Evolutionary conservation across 306 rosid genomes (phyloP).

Genomic region (Cucumis melo): DNA sequence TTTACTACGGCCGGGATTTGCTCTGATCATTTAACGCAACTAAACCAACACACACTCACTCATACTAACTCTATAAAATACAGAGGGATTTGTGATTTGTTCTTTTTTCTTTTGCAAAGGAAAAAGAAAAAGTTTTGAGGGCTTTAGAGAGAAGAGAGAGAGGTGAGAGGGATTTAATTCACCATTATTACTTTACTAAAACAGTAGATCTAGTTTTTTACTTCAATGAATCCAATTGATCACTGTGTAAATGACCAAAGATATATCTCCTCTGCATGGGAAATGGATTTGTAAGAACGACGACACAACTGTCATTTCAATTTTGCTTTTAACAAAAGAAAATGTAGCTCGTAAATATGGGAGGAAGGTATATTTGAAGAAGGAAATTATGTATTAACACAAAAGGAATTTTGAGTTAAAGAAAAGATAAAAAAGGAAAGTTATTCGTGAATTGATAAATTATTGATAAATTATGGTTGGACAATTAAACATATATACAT

Average conservation of each 20-base stretch:
- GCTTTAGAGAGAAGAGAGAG: background rate
- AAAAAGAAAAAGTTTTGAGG: background rate
- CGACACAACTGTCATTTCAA: background rate
- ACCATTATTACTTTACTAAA: background rate
- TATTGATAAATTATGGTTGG: too few species aligned
- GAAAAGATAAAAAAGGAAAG: too few species aligned
- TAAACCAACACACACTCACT: background rate
- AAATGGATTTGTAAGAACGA: background rate
- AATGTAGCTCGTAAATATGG: too few species aligned
- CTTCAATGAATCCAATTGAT: too few species aligned
- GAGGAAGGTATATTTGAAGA: too few species aligned
- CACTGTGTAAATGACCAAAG: background rate
- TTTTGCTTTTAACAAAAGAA: too few species aligned
- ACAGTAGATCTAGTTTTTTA: conserved; percentile 22
- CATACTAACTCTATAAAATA: background rate
- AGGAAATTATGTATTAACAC: too few species aligned
- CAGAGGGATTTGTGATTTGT: background rate
- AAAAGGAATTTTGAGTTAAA: too few species aligned
- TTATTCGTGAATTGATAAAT: too few species aligned
- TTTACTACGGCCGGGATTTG: background rate
- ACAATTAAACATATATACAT: too few species aligned
- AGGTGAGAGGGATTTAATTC: background rate
- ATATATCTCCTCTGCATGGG: background rate
- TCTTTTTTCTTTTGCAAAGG: too few species aligned
- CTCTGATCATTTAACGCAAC: background rate